phyloP scores from a whole-genome alignment of 225 moss, liverwort and hornwort genomes.

The Pleurozium schreberi region DNA sequence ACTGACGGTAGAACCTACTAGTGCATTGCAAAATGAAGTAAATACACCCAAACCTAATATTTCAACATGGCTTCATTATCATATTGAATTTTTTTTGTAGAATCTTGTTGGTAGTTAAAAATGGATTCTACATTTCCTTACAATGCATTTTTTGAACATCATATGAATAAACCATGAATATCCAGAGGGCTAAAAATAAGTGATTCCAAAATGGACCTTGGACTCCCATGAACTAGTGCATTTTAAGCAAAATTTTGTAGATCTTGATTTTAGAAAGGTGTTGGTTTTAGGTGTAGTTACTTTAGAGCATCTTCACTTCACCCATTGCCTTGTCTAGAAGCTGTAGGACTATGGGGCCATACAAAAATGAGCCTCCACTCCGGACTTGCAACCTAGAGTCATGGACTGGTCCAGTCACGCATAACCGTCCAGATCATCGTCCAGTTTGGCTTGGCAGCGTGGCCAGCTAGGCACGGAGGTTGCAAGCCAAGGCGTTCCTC shows the following conservation, averaged over 20 bases:
- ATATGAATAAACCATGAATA: not conserved
- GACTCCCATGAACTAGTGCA: not conserved
- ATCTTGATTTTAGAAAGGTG: rapidly evolving
- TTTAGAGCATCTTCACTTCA: not conserved
- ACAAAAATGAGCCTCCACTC: too few species aligned
- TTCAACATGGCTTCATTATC: too few species aligned
- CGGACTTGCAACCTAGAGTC: too few species aligned
- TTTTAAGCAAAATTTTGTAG: too few species aligned
- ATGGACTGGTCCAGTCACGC: too few species aligned
- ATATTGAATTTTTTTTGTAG: not conserved
- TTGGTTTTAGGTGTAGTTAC: not conserved
- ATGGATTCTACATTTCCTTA: not conserved
- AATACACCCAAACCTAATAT: rapidly evolving
- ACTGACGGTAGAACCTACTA: not conserved
- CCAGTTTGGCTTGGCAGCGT: not conserved
- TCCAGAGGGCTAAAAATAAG: not conserved
- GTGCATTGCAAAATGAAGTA: not conserved
- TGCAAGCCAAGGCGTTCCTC: not conserved
- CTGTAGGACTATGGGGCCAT: too few species aligned
- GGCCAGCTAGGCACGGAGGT: not conserved
- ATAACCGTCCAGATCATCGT: not conserved
- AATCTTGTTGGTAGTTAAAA: not conserved
- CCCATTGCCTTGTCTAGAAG: too few species aligned
- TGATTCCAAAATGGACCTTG: rapidly evolving
- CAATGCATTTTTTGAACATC: rapidly evolving